Evolutionary conservation across 768 basidiomycete species (phyloP).

Genomic region (Trametes villosa): DNA sequence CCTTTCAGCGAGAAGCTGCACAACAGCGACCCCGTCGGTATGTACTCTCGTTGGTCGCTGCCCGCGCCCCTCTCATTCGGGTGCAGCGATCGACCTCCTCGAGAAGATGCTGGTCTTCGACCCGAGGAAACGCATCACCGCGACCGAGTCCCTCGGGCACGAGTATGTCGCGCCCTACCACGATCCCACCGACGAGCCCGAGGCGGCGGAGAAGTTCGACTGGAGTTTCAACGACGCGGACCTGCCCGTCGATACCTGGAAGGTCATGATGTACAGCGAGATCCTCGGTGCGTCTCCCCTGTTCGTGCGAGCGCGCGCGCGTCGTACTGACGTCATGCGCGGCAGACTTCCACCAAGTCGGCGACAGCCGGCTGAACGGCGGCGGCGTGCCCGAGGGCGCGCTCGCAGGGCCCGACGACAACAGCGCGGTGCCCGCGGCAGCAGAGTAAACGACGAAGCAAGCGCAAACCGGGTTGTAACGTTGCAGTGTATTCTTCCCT

Average conservation of each 20-base stretch:
- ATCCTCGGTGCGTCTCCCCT: constrained; percentile 73
- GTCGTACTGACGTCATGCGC: background rate
- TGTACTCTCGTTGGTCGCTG: constrained; percentile 31
- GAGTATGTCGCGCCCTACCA: constrained; percentile 97
- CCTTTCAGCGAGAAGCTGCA: constrained; percentile 94
- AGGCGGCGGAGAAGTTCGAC: constrained; percentile 92
- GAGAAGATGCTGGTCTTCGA: constrained; percentile 99
- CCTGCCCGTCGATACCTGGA: constrained; percentile 98
- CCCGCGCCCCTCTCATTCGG: background rate
- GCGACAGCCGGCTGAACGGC: constrained; percentile 49
- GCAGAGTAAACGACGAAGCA: constrained; percentile 13
- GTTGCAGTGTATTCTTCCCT: constrained; percentile 7
- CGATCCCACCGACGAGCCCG: constrained; percentile 97
- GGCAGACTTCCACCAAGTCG: constrained; percentile 82
- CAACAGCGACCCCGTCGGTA: constrained; percentile 85
- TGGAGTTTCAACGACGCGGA: constrained; percentile 99
- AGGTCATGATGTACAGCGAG: constrained; percentile 99
- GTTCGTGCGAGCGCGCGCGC: background rate
- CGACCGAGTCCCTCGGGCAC: constrained; percentile 86
- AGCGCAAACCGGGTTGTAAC: background rate
- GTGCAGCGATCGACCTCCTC: constrained; percentile 85
- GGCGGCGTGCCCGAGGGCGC: constrained; percentile 59
- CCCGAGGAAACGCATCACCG: constrained; percentile 95
- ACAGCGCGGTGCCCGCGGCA: constrained; percentile 15
- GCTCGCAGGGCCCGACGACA: constrained; percentile 64